Conservation (phyloP, 2,329 filamentous ascomycete genomes). For the Colletotrichum lini region DNA sequence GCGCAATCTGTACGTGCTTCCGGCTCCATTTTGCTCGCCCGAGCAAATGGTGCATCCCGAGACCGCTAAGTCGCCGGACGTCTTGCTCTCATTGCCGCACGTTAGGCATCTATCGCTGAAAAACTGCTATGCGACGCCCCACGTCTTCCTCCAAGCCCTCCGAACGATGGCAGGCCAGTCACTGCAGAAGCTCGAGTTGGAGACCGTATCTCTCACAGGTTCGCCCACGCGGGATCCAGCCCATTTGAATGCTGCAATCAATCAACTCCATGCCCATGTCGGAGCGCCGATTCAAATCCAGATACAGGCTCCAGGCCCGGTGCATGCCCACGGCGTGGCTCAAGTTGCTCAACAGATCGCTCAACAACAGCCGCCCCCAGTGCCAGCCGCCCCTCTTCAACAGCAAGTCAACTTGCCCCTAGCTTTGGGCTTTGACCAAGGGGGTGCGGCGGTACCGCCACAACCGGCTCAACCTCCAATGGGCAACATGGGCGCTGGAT, state of each 20-base stretch:
- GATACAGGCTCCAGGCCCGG: slow-evolving; percentile 14
- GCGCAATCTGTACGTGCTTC: slow-evolving; percentile 74
- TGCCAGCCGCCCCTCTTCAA: slow-evolving; percentile 27
- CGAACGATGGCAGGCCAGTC: slow-evolving; percentile 60
- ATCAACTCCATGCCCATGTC: slow-evolving; percentile 31
- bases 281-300: slow-evolving; percentile 34
- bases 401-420: slow-evolving; percentile 9
- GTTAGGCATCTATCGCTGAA: slow-evolving; percentile 73
- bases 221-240: slow-evolving; percentile 49
- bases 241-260: slow-evolving; percentile 28
- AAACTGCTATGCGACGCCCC: slow-evolving; percentile 78
- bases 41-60: slow-evolving; percentile 49
- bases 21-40: slow-evolving; percentile 65
- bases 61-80: slow-evolving; percentile 51
- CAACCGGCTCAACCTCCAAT: not conserved
- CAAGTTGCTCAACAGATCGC: slow-evolving; percentile 19
- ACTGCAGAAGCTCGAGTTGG: slow-evolving; percentile 69
- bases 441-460: not conserved
- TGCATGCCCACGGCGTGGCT: not conserved
- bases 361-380: slow-evolving; percentile 21
- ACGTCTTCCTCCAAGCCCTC: slow-evolving; percentile 68
- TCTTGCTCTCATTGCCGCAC: slow-evolving; percentile 67
- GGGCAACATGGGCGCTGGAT: slow-evolving; percentile 3
- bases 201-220: slow-evolving; percentile 76
- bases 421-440: not conserved